Evolutionary conservation across 2,329 filamentous ascomycete species (phyloP).

Genomic region (Balansia obtecta): DNA sequence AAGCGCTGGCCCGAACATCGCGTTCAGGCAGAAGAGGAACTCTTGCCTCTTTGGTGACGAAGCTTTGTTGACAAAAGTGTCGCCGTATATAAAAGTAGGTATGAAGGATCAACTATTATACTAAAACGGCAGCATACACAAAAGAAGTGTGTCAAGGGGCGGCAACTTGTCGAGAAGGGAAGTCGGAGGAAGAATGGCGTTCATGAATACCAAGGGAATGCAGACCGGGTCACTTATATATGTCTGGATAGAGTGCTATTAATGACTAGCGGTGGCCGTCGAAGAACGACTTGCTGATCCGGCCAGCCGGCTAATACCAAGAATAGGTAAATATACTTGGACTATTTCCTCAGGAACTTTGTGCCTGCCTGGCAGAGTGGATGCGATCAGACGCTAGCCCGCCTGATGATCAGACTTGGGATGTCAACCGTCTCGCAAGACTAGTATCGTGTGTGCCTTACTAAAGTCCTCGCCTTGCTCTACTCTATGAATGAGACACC

Average conservation of each 20-base stretch:
- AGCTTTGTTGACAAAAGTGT: neutral
- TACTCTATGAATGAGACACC: neutral
- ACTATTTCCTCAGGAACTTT: neutral
- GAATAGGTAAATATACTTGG: neutral
- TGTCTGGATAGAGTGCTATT: neutral
- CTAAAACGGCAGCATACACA: neutral
- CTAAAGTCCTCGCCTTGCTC: neutral
- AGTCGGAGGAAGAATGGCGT: neutral
- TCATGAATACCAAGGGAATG: neutral
- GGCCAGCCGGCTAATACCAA: neutral
- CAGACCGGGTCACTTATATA: neutral
- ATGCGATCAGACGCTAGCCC: neutral
- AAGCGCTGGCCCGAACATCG: slow-evolving; percentile 12
- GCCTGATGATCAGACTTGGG: neutral
- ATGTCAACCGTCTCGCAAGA: neutral
- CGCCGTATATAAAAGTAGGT: neutral
- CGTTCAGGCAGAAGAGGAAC: neutral
- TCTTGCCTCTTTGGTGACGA: neutral
- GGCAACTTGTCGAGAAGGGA: neutral
- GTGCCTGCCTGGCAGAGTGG: neutral
- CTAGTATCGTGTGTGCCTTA: neutral
- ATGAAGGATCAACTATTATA: neutral
- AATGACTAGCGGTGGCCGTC: neutral
- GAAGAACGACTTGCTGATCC: neutral
- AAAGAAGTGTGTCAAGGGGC: neutral